A percentile compares a stretch with the other conserved stretches of the same genome.
These are phyloP conservation scores for Saitozyma sp. DNA, from an alignment of 768 basidiomycete species.

Conservation along the genomic window DNA sequence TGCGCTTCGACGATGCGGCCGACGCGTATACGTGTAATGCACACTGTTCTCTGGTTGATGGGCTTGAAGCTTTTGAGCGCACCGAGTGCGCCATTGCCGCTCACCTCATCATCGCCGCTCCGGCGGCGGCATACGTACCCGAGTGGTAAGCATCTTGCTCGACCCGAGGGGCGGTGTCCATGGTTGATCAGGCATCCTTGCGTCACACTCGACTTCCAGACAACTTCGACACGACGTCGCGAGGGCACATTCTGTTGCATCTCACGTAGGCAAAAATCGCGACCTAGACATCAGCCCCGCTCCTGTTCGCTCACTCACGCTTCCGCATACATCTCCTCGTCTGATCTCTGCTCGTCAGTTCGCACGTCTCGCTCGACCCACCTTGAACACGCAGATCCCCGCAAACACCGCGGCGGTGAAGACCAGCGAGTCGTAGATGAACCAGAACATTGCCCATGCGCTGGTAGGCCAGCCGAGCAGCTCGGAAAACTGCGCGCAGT, in stretches of 20 bases:
- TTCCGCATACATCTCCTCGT: constrained; percentile 47
- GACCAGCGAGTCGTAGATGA: constrained; percentile 71
- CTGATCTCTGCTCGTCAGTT: constrained; percentile 24
- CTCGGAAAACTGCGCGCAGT: constrained; percentile 82
- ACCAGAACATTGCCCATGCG: constrained; percentile 81
- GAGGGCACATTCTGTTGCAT: not conserved
- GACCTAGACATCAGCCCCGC: constrained; percentile 11
- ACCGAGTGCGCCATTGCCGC: constrained; percentile 2
- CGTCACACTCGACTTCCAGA: not conserved
- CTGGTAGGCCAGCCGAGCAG: constrained; percentile 58
- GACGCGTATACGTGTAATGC: constrained; percentile 42
- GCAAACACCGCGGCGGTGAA: constrained; percentile 76
- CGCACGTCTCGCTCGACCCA: constrained; percentile 39
- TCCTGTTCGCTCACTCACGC: constrained; percentile 15
- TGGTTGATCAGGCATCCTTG: not conserved
- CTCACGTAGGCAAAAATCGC: constrained; percentile 10
- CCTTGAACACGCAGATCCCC: constrained; percentile 82
- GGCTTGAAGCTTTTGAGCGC: constrained; percentile 38
- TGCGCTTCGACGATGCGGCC: constrained; percentile 56
- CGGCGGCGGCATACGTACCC: constrained; percentile 31
- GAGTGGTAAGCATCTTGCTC: constrained; percentile 34
- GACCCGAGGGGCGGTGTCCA: constrained; percentile 3
- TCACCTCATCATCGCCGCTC: constrained; percentile 43
- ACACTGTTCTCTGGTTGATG: constrained; percentile 48
- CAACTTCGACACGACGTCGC: not conserved